phyloP scores from a whole-genome alignment of 495 filamentous ascomycete genomes.

The Penicillium pulvis region DNA sequence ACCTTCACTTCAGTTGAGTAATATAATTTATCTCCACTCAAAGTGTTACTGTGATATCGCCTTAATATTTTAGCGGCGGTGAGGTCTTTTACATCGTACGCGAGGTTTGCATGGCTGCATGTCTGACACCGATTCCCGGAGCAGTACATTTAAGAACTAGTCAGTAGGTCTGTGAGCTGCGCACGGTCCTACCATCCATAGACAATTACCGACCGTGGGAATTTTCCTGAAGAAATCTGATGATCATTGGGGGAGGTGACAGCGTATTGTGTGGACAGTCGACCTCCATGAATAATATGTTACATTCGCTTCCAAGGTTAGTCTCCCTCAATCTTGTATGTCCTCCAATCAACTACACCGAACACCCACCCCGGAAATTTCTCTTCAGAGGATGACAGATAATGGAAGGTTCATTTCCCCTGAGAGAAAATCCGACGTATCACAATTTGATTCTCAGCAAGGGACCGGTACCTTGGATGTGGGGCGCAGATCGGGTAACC shows the following conservation, averaged over 20 bases:
- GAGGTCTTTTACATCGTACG: neutral
- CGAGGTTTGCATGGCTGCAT: neutral
- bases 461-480: conserved; percentile 1
- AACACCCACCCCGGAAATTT: neutral
- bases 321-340: neutral
- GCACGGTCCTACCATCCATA: neutral
- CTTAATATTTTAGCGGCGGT: neutral
- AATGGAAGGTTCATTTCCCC: neutral
- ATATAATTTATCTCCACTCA: neutral
- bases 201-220: neutral
- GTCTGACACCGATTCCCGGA: neutral
- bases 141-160: neutral
- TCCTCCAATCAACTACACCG: neutral
- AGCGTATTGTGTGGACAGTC: neutral
- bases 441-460: conserved; percentile 4
- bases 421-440: conserved; percentile 8
- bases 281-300: neutral
- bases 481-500: conserved; percentile 11
- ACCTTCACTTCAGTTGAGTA: neutral
- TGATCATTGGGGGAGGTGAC: neutral
- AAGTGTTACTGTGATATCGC: neutral
- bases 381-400: neutral
- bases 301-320: neutral
- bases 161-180: neutral
- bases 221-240: neutral